Percentiles rank a stretch among this genome's conserved stretches.
Evolutionary conservation across 805 yeast species (phyloP).

Genomic region (Ogataea corticis): DNA sequence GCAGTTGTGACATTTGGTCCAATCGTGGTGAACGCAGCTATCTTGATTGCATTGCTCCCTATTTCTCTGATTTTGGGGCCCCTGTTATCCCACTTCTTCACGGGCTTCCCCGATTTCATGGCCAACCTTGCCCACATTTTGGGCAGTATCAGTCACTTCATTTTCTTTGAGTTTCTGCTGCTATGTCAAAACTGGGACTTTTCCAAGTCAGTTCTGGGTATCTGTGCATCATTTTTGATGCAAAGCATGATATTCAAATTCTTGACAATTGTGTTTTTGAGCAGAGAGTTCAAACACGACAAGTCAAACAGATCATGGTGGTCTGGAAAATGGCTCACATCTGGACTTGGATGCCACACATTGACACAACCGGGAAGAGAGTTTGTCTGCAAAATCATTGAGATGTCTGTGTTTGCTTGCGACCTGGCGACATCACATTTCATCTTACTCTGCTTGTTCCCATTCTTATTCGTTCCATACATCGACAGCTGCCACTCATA

Average conservation of each 20-base stretch:
- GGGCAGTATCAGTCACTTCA: slow-evolving; percentile 52
- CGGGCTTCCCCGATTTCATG: slow-evolving; percentile 48
- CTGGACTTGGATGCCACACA: slow-evolving; percentile 61
- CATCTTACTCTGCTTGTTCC: slow-evolving; percentile 57
- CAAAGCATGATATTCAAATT: slow-evolving; percentile 60
- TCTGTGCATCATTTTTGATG: slow-evolving; percentile 53
- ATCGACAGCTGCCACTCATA: slow-evolving; percentile 67
- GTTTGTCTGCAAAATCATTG: slow-evolving; percentile 59
- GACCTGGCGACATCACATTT: slow-evolving; percentile 63
- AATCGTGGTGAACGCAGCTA: slow-evolving; percentile 41
- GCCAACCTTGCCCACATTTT: slow-evolving; percentile 58
- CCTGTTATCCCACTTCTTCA: slow-evolving; percentile 42
- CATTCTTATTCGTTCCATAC: slow-evolving; percentile 61
- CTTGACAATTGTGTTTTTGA: slow-evolving; percentile 49
- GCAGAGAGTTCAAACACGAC: slow-evolving; percentile 63
- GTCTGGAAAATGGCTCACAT: slow-evolving; percentile 71
- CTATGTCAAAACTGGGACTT: slow-evolving; percentile 68
- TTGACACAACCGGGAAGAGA: slow-evolving; percentile 68
- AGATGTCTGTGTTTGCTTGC: slow-evolving; percentile 65
- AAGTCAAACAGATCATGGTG: slow-evolving; percentile 72
- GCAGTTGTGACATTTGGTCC: slow-evolving; percentile 49
- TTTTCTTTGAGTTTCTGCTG: slow-evolving; percentile 64
- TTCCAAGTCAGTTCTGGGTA: slow-evolving; percentile 58
- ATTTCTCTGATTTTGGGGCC: slow-evolving; percentile 55
- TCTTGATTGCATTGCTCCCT: slow-evolving; percentile 42